Base-by-base conservation (phyloP, 1,284 basidiomycete genomes). In the Sporisorium exsertum region DNA sequence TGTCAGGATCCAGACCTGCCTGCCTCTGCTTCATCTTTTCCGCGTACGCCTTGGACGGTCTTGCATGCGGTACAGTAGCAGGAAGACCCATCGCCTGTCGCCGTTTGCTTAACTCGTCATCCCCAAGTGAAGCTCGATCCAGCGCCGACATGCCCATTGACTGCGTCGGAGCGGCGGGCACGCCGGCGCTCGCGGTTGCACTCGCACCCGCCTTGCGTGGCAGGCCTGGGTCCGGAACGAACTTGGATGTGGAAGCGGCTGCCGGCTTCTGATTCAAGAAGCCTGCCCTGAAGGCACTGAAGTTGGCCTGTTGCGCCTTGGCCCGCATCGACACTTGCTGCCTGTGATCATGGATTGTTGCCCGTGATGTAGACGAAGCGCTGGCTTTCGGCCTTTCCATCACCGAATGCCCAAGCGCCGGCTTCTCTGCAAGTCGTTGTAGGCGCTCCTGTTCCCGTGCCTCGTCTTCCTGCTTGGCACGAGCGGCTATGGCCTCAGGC, bases 11-110 rank as follows among this genome's bases (percentile, higher is more conserved):
- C 3, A 47, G 32, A 2, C 69, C 74, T 24, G 65, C 27, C 22
- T 64, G 61, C 22, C 63, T 53, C 22, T 60, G 67, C 57, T 50
- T 70, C 49, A 84, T 73, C 54, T 79, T 80, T 42, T 78, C 78
- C 0, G 79, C 80, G 55, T 74, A 84, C 29, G 83, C 82, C 55
- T 84, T 84, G n/a, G 78, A 75, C 16, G 83, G 83, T 16, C 83
- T 52, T 7, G 83, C 83, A 51, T 84, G 83, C 3, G 83, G 83
- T 1, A 82, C 74, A 5, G 68, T 76, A 3, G 82, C 78, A 8
- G 73, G 69, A n/a, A 83, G 71, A 2, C 81, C 82, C 58, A 75
- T 64, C 24, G 59, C 55, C 45, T 63, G 54, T 15, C 80, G 61
- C 16, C 68, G 58, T 35, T 57, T 22, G 29, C 58, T 59, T 32